Base-by-base conservation (phyloP, 371 early-diverging fungal genomes). In the Smittium culicis region DNA sequence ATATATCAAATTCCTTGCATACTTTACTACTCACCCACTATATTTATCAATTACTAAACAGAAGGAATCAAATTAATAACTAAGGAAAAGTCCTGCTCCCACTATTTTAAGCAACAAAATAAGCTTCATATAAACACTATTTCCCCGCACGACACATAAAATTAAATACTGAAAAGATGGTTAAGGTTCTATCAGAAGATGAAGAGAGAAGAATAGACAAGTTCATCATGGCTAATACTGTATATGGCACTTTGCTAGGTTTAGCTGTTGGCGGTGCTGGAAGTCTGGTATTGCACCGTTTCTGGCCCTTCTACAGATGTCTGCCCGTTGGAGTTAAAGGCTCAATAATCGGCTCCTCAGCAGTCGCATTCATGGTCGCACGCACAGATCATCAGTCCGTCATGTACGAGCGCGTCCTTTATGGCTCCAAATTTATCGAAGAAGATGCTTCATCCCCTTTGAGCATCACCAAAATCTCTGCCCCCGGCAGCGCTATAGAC, bases 301-400 rank as follows among this genome's bases (percentile, higher is more conserved):
- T 64, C 5, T 64, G 55, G 35, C 64, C 64, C 29, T 55, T 64
- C n/a, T 64, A 64, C 32, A 11, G 64, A 8, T 31, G 34, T 16
- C 55, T 64, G 35, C 35, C 64, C 25, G 29, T 64, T 5, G 64
- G 64, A 34, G 34, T 64, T 33, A 64, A n/a, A 33, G 8, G 8
- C 34, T 64, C 64, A 64, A n/a, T 64, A 29, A 25, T 55, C 8
- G 61, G 64, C 34, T 60, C 60, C 11, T 60, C 32, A 29, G 11
- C 32, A 8, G 25, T 60, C 27, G 60, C 14, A 60, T 29, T 32
- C 11, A 16, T 60, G 60, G 60, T 32, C 16, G 60, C 32, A 60
- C 27, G 60, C 27, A 60, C 60, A 27, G 60, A 60, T 27, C 8
- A 60, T 27, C 60, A 60, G 27, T 29, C 11, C 25, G 29, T 29